Evolutionary conservation across 2,329 filamentous ascomycete species (phyloP), one percentile per base, ranked within the genome.

Genomic region (Scortechinia acanthostroma): DNA sequence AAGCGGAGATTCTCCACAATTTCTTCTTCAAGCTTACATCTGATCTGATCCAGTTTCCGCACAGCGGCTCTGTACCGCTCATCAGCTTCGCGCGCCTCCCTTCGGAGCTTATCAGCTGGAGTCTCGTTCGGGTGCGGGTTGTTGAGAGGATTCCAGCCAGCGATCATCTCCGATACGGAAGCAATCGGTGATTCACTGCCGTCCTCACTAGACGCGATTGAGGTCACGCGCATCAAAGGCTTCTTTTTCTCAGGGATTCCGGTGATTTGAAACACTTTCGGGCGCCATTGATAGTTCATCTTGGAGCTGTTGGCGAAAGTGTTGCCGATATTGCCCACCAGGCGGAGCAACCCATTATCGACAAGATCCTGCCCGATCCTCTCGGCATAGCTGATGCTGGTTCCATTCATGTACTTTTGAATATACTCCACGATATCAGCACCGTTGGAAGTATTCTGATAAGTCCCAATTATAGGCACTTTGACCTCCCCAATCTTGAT

Each of bases 241-340:
- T 76, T 73, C 71, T 91, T 94, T 75, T 89, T 95, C 62, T 96
- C 91, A 0, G 88, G 90, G 45, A 95, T 73, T 19, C 91, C 91
- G 21, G 89, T 83, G 46, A 93, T 63, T 58, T 94, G 83, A 68
- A 97, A 98, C 3, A 88, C 85, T 68, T 89, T 94, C 4, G 91
- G 80, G 45, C 89, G 85, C 93, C 93, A 98, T 63, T 98, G 93
- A 63, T 98, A 98, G 61, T 88, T 91, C 81, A 97, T 86, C 65
- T 86, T 89, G 51, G 91, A 95, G 72, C 91, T 97, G 68, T 98
- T 98, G 55, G 91, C 91, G 60, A 98, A 98, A 1, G 86, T 88
- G 66, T 80, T 97, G 49, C 93, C 93, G 45, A 98, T 91, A 56
- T 93, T 96, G 51, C 93, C 93, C 49, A 98, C 80, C 45, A 98